Conservation (phyloP, 257 asterid species). For the Ajuga chamaepitys region DNA sequence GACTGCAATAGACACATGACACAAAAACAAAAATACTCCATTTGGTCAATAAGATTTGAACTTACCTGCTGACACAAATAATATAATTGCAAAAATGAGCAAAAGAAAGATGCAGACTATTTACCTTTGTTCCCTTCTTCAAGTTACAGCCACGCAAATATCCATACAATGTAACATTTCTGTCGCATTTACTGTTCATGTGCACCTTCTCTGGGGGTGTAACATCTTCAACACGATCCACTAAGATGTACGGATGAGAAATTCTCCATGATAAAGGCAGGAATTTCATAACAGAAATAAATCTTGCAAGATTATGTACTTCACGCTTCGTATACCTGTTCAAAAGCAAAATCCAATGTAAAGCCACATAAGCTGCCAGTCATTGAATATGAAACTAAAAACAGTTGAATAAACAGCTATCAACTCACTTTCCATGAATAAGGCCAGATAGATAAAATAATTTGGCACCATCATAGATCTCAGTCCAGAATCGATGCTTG, state of each 20-base stretch:
- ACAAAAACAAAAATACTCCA: background rate
- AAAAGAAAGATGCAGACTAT: background rate
- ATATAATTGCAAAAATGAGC: background rate
- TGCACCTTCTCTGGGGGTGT: conserved; percentile 84
- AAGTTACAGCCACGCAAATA: conserved; percentile 94
- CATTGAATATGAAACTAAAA: background rate
- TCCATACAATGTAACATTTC: conserved; percentile 78
- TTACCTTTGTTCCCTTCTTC: conserved; percentile 87
- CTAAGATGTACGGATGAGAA: conserved; percentile 92
- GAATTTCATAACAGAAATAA: conserved; percentile 93
- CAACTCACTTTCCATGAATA: conserved; percentile 87
- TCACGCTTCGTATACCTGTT: conserved; percentile 87
- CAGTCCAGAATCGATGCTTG: conserved; percentile 99
- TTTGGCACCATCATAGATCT: conserved; percentile 96
- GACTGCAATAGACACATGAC: background rate
- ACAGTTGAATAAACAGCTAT: background rate
- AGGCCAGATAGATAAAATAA: conserved; percentile 95
- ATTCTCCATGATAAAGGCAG: conserved; percentile 92
- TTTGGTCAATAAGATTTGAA: background rate
- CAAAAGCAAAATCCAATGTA: conserved; percentile 12
- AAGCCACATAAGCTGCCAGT: conserved; percentile 9
- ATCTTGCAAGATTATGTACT: conserved; percentile 91
- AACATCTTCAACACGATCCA: conserved; percentile 91
- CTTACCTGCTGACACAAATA: background rate
- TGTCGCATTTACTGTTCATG: conserved; percentile 70